A percentile compares a stretch with the other conserved stretches of the same genome.
These are phyloP conservation scores for Calonectria hawksworthii DNA, from an alignment of 2,329 filamentous ascomycete genomes.

Conservation along the genomic window DNA sequence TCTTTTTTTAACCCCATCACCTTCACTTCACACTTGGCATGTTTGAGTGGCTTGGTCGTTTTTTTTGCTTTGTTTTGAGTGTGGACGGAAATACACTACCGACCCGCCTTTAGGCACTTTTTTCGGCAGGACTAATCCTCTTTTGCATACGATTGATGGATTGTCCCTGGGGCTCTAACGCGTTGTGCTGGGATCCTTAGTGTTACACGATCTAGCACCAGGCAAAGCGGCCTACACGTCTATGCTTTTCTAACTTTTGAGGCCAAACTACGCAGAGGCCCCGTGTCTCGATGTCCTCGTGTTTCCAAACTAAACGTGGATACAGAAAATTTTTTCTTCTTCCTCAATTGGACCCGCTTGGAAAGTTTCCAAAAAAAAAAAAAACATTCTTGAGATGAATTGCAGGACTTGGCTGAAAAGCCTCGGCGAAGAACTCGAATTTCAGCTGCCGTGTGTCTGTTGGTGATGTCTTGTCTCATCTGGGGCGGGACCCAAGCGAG, in stretches of 20 bases:
- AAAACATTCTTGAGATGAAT: background rate
- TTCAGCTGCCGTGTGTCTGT: constrained; percentile 20
- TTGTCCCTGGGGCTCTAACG: background rate
- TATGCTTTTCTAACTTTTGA: constrained; percentile 16
- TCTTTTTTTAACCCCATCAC: background rate
- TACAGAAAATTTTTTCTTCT: background rate
- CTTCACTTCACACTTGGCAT: constrained; percentile 14
- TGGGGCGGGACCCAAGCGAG: constrained; percentile 20
- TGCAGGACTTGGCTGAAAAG: background rate
- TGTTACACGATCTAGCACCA: constrained; percentile 36
- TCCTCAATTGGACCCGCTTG: background rate
- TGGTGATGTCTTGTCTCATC: constrained; percentile 31
- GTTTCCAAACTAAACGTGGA: background rate
- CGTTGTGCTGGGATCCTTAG: constrained; percentile 25
- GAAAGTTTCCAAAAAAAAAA: background rate
- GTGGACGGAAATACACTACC: constrained; percentile 25
- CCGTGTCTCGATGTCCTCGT: constrained; percentile 19
- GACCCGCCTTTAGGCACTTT: constrained; percentile 20
- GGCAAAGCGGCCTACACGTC: constrained; percentile 31
- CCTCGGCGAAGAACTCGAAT: background rate
- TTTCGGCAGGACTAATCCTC: constrained; percentile 26
- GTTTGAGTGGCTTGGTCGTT: background rate
- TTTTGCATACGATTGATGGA: constrained; percentile 11
- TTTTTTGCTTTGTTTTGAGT: constrained; percentile 33
- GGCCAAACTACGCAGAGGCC: constrained; percentile 9